phyloP scores from a whole-genome alignment of 2,329 filamentous ascomycete species.

The Colletotrichum siamense region DNA sequence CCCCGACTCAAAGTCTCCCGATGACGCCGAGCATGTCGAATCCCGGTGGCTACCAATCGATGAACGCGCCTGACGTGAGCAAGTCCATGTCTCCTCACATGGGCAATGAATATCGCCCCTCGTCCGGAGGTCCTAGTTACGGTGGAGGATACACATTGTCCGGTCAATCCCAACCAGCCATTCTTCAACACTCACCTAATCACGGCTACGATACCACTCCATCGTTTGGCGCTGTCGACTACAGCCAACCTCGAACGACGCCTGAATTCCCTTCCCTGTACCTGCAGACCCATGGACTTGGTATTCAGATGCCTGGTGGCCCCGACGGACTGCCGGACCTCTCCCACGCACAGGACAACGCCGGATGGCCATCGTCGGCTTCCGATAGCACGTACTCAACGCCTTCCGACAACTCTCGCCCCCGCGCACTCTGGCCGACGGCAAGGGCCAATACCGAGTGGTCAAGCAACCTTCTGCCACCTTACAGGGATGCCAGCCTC shows the following conservation, averaged over 20 bases:
- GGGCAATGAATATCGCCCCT: constrained; percentile 19
- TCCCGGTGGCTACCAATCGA: constrained; percentile 5
- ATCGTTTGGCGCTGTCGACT: constrained; percentile 11
- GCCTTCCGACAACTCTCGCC: constrained; percentile 42
- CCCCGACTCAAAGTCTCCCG: constrained; percentile 3
- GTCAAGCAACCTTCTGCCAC: constrained; percentile 31
- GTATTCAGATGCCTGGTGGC: constrained; percentile 3
- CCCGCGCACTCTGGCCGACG: constrained; percentile 24
- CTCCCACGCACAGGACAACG: constrained; percentile 36
- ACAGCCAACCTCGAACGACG: constrained; percentile 22
- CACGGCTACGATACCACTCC: constrained; percentile 3
- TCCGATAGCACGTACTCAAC: constrained; percentile 55
- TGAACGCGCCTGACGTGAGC: constrained; percentile 4
- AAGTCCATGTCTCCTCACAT: constrained; percentile 21
- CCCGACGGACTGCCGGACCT: constrained; percentile 18
- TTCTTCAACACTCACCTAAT: constrained; percentile 7
- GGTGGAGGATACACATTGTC: constrained; percentile 17
- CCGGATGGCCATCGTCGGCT: constrained; percentile 50
- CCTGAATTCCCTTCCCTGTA: constrained; percentile 13
- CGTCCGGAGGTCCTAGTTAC: constrained; percentile 15
- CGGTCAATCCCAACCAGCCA: not conserved
- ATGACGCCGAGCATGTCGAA: constrained; percentile 20
- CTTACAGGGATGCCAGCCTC: constrained; percentile 29
- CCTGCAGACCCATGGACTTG: constrained; percentile 17
- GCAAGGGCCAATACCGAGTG: constrained; percentile 37